These are phyloP conservation scores for Mycena chlorophos DNA, from an alignment of 768 basidiomycete species.

Conservation along the genomic window DNA sequence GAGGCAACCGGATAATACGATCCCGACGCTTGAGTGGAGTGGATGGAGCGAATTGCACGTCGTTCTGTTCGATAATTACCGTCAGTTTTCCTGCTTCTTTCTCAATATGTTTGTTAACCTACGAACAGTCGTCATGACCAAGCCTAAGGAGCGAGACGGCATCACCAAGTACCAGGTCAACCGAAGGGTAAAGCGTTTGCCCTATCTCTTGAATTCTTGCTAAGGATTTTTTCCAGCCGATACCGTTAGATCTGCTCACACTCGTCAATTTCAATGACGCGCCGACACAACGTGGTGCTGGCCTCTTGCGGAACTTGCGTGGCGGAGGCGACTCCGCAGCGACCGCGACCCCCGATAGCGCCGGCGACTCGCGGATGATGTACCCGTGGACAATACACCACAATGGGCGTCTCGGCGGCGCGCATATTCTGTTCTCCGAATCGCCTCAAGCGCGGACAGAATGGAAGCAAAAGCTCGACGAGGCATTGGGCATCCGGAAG, in stretches of 20 bases:
- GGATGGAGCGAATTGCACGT: conserved; percentile 83
- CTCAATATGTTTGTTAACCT: background rate
- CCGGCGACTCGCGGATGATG: conserved; percentile 65
- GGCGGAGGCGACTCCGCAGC: conserved; percentile 34
- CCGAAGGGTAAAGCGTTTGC: conserved; percentile 57
- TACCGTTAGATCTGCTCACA: conserved; percentile 87
- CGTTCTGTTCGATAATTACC: conserved; percentile 92
- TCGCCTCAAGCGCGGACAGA: conserved; percentile 70
- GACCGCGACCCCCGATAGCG: conserved; percentile 31
- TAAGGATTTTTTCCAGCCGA: conserved; percentile 55
- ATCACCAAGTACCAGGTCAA: conserved; percentile 77
- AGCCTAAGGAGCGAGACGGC: conserved; percentile 77
- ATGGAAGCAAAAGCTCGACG: conserved; percentile 89
- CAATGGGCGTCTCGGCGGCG: conserved; percentile 83
- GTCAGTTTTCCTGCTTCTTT: conserved; percentile 45
- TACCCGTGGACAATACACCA: conserved; percentile 90
- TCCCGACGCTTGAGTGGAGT: conserved; percentile 1
- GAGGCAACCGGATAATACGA: conserved; percentile 1
- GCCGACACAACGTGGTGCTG: conserved; percentile 71
- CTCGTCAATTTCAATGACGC: conserved; percentile 82
- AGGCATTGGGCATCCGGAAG: conserved; percentile 81
- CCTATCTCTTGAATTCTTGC: background rate
- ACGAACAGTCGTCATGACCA: conserved; percentile 83
- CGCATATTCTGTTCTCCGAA: conserved; percentile 87
- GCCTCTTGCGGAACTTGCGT: conserved; percentile 68